Evolutionary conservation across 2,329 filamentous ascomycete species (phyloP).

Genomic region (Diaporthe helianthi): DNA sequence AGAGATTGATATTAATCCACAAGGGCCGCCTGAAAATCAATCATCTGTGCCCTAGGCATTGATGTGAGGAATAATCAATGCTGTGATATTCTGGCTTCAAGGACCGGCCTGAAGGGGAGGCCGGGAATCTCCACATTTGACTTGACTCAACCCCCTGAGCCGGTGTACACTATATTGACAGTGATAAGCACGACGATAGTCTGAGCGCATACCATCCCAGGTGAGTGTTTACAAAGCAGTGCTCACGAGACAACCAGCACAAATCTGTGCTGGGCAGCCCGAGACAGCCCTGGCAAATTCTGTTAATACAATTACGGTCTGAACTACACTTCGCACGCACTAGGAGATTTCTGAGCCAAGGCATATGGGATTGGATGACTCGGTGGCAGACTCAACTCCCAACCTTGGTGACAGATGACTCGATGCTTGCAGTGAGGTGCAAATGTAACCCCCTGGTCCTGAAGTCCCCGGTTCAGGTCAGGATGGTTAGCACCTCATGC

Average conservation of each 20-base stretch:
- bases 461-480: not conserved
- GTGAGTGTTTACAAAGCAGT: not conserved
- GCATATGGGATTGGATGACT: not conserved
- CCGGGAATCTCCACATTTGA: conserved; percentile 11
- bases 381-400: not conserved
- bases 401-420: not conserved
- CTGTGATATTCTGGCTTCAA: not conserved
- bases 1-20: not conserved
- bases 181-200: not conserved
- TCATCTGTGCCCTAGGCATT: not conserved
- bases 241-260: too few relatives aligned
- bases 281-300: not conserved
- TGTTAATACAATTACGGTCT: not conserved
- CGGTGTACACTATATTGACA: conserved; percentile 15
- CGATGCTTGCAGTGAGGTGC: not conserved
- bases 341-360: not conserved
- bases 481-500: not conserved
- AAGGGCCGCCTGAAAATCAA: conserved; percentile 2
- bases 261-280: not conserved
- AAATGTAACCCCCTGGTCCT: not conserved
- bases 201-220: conserved; percentile 1
- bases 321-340: not conserved
- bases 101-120: conserved; percentile 10
- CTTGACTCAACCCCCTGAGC: conserved; percentile 22
- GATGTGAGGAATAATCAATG: not conserved